Percentiles rank a stretch among this genome's conserved stretches.
These are phyloP conservation scores for Canna indica DNA, from an alignment of 176 grass and related monocot species.

Conservation along the genomic window DNA sequence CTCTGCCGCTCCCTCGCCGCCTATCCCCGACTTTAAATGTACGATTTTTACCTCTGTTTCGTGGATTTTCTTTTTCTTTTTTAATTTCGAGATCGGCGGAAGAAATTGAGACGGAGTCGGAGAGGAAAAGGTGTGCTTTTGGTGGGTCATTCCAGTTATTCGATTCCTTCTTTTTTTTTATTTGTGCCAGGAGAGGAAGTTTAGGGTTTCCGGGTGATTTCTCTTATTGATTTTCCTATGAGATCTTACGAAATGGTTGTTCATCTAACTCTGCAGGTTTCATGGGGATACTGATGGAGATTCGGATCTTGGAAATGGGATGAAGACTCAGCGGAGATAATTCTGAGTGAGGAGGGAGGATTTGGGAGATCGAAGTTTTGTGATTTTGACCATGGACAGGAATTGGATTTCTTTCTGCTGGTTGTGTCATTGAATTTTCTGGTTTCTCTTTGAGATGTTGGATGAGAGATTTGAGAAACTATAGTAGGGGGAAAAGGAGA, in stretches of 20 bases:
- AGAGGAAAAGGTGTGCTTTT: not conserved
- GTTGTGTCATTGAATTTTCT: not conserved
- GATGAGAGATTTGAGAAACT: not conserved
- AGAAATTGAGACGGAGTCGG: not conserved
- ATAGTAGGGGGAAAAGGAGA: too few relatives aligned
- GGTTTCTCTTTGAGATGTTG: not conserved
- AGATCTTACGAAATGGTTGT: not conserved
- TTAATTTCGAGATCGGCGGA: not conserved
- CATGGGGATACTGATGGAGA: not conserved
- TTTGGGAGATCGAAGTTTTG: not conserved
- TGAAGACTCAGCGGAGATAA: not conserved
- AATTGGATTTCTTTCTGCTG: not conserved
- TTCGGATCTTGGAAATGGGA: constrained; percentile 1
- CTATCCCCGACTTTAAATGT: not conserved
- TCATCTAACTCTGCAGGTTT: not conserved
- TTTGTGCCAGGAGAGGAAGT: not conserved
- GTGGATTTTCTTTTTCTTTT: not conserved
- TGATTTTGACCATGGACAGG: not conserved
- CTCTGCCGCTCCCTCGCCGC: not conserved
- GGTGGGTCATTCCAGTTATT: not conserved
- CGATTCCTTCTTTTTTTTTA: not conserved
- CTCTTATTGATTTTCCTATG: not conserved
- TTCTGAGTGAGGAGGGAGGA: not conserved
- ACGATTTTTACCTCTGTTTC: not conserved
- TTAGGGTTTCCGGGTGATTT: not conserved